Base-by-base conservation (phyloP, 2,329 filamentous ascomycete species). In the Pseudocercospora macadamiae region DNA sequence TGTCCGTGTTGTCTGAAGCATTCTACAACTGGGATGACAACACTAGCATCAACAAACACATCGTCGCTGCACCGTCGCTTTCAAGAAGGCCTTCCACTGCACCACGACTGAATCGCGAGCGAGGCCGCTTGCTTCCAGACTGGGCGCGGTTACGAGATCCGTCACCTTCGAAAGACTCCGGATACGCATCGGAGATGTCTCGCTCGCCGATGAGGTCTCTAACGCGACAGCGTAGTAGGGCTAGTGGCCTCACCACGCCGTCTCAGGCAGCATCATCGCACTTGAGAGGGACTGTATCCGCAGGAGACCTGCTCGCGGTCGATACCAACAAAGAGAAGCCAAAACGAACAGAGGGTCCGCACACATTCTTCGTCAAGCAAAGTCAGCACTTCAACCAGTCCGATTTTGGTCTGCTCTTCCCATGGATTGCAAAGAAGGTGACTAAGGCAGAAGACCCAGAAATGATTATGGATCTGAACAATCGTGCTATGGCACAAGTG, bases 351-450 rank as follows among this genome's bases (percentile, higher is more conserved):
- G 54, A 63, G 51, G 65, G 70, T 69, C 87, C 90, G 3, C 83
- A 87, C 65, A 85, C 93, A 68, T 96, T 90, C 76, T 93, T 90
- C 72, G 86, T 90, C 2, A 72, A 81, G 12, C 79, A 83, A 44
- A 89, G 87, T n/a, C 90, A 91, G 0, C 91, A 96, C 71, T 82
- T 96, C 23, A 90, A 84, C 58, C 91, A 96, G 74, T 89, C 86
- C 18, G 91, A 96, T 70, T 96, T 95, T 66, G 91, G 89, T 32
- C 77, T 95, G 21, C 76, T 96, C 19, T 96, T 96, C 70, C 90
- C 90, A 0, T 89, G 87, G 82, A 64, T 82, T 1, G 81, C 79
- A 7, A 77, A 77, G 48, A 77, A 77, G 42, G 70, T 81, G 9
- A 78, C 80, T 56, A 81, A 82, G 55, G 79, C 79, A 0, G 76